Percentiles rank a stretch among this genome's conserved stretches.
These are phyloP conservation scores for Begonia loranthoides DNA, from an alignment of 306 rosid genomes.

Conservation along the genomic window DNA sequence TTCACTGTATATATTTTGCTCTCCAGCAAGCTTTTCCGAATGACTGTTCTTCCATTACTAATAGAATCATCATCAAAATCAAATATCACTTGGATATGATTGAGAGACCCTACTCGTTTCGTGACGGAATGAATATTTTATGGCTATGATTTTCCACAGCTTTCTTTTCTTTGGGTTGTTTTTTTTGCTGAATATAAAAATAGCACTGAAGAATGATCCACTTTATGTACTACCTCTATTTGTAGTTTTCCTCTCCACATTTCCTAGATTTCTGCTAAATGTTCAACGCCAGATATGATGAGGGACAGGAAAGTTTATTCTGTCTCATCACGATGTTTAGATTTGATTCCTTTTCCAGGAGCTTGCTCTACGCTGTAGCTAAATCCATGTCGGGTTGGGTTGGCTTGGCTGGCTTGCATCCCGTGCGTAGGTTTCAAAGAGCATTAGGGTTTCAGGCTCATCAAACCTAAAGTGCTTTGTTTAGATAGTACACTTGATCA, in stretches of 20 bases:
- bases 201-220: background rate
- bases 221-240: background rate
- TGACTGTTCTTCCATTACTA: background rate
- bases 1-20: background rate
- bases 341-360: background rate
- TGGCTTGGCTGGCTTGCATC: too few species aligned
- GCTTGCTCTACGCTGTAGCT: too few species aligned
- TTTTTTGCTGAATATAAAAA: background rate
- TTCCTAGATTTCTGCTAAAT: conserved; percentile 1
- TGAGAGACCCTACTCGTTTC: background rate
- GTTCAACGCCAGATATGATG: background rate
- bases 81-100: background rate
- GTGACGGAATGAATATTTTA: too few species aligned
- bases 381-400: too few species aligned
- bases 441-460: too few species aligned
- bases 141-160: too few species aligned
- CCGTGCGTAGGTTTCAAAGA: too few species aligned
- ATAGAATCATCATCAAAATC: background rate
- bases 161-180: too few species aligned
- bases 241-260: background rate
- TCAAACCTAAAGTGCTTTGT: too few species aligned
- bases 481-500: too few species aligned
- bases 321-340: background rate
- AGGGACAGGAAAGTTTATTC: background rate
- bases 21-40: background rate